Base-by-base conservation (phyloP, 106 monocot species). In the Dendrobium officinale region DNA sequence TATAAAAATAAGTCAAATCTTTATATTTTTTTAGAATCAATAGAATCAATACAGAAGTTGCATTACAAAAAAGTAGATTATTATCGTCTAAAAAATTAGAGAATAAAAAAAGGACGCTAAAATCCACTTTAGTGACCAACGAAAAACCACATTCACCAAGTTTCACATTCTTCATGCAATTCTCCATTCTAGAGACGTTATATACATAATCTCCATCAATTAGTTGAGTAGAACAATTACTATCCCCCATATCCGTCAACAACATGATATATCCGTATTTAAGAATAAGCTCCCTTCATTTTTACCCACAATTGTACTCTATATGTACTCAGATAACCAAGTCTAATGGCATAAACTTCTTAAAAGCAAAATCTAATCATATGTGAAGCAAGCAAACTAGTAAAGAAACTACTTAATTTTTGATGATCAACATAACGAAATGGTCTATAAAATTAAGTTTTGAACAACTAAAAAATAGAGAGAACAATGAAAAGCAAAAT, bases 151-250 rank as follows among this genome's bases (percentile, higher is more conserved):
- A 90, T 84, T 93, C 88, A n/a, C 78, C 84, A 41, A 93, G 75
- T 27, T 85, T 87, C 37, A 88, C 80, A 19, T 80, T 82, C 81
- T 86, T 88, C 70, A 77, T 70, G 49, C 88, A 87, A 17, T 79
- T 54, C 24, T 88, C 93, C 7, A 93, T 72, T 49, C 87, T 88
- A 79, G 68, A 31, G 10, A 78, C 83, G 79, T 90, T 88, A 43
- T 87, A 93, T 20, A 51, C 72, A 27, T 88, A 90, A 80, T 93
- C 88, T 67, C 90, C 93, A 81, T 90, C 88, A 85, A 93, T 86
- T 4, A 93, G 88, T 66, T 90, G 90, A 16, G 83, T 56, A 76
- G 86, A 90, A 49, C 81, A 88, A 74, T 67, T n/a, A 5, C 78
- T 79, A 2, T 86, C 88, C 42, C 29, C 86, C 92, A 92, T 92